A percentile compares a stretch with the other conserved stretches of the same genome.
Evolutionary conservation across 805 yeast species (phyloP).

Genomic region (Limtongozyma cylindracea): DNA sequence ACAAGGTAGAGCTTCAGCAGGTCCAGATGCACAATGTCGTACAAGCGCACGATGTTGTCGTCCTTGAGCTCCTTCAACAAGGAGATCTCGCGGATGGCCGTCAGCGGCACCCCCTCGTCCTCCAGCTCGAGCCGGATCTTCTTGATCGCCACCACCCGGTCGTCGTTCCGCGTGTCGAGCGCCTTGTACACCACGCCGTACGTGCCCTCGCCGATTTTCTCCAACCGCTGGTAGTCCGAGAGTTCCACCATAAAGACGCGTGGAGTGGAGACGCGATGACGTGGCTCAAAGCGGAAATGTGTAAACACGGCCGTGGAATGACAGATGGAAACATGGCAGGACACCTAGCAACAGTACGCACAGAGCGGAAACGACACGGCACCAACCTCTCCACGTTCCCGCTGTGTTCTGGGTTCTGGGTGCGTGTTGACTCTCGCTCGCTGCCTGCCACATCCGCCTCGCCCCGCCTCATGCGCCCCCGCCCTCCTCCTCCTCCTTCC

Average conservation of each 20-base stretch:
- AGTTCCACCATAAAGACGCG: constrained; percentile 91
- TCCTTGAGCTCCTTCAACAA: constrained; percentile 81
- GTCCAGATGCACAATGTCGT: constrained; percentile 89
- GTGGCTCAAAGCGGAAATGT: no score
- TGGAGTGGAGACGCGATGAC: no score
- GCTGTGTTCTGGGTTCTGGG: no score
- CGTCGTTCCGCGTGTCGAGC: constrained; percentile 64
- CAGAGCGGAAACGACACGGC: no score
- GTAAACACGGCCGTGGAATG: no score
- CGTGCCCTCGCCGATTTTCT: constrained; percentile 95
- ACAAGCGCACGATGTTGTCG: constrained; percentile 75
- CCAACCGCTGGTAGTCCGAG: constrained; percentile 79
- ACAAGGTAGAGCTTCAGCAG: constrained; percentile 80
- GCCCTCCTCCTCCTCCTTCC: no score
- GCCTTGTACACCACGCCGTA: constrained; percentile 98
- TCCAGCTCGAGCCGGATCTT: constrained; percentile 90
- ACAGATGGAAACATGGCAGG: no score
- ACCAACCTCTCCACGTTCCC: no score
- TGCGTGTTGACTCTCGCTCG: no score
- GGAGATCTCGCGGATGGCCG: constrained; percentile 93
- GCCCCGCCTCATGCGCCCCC: no score
- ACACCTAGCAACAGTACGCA: no score
- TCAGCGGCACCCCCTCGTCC: constrained; percentile 96
- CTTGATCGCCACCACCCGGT: constrained; percentile 86
- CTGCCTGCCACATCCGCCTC: no score